Evolutionary conservation across 2,329 filamentous ascomycete species (phyloP).

Genomic region (Diaporthe vaccinii): DNA sequence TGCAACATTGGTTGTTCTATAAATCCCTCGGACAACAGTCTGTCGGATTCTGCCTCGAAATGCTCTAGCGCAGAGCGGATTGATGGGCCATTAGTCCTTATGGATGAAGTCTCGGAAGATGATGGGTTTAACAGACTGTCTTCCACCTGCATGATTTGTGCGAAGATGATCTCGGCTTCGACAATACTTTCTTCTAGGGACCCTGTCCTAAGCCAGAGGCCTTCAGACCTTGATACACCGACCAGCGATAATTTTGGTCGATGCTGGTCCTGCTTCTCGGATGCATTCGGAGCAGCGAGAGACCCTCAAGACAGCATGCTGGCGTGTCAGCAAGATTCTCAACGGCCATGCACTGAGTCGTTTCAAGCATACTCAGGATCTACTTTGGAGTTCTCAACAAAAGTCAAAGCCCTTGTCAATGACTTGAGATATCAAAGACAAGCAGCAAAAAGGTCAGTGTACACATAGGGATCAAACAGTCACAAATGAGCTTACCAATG

Average conservation of each 20-base stretch:
- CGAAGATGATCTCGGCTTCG: background rate
- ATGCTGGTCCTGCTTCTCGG: background rate
- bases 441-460: background rate
- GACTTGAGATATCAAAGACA: background rate
- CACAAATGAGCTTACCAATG: background rate
- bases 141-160: background rate
- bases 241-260: background rate
- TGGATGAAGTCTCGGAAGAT: background rate
- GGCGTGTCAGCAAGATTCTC: background rate
- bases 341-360: background rate
- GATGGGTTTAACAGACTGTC: background rate
- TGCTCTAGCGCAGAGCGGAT: background rate
- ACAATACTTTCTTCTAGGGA: background rate
- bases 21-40: background rate
- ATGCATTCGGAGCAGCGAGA: background rate
- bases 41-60: background rate
- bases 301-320: rapidly evolving
- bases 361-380: background rate
- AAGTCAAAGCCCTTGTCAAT: background rate
- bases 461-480: background rate
- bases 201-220: no score
- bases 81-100: background rate
- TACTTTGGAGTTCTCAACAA: background rate
- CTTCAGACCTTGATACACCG: background rate
- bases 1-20: background rate